Conservation (phyloP, 257 asterid genomes). For the Linderniella brevidens region DNA sequence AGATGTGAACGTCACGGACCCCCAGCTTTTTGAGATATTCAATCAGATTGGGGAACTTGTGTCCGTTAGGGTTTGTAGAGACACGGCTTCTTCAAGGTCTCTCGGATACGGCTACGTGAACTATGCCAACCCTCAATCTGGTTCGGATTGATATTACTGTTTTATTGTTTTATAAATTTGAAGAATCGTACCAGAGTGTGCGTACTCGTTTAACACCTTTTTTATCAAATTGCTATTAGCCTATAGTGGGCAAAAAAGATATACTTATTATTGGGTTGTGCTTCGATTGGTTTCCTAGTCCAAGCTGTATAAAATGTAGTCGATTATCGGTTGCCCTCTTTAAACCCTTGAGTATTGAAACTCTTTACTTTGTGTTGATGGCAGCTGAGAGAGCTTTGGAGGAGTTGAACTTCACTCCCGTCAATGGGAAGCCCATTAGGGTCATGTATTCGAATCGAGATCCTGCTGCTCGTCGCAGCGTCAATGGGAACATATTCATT, state of each 20-base stretch:
- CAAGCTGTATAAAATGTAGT: background rate
- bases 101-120: conserved; percentile 56
- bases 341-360: background rate
- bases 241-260: no score
- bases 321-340: background rate
- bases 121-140: conserved; percentile 31
- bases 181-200: background rate
- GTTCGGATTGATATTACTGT: conserved; percentile 12
- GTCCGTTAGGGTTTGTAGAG: conserved; percentile 51
- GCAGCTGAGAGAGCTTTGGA: conserved; percentile 12
- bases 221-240: no score
- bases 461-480: conserved; percentile 14
- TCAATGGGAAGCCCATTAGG: conserved; percentile 12
- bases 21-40: conserved; percentile 44
- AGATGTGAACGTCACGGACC: conserved; percentile 28
- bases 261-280: no score
- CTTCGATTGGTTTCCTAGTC: background rate
- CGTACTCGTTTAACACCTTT: background rate
- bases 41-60: conserved; percentile 42
- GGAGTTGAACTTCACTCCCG: conserved; percentile 16
- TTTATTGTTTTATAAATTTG: background rate
- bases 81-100: conserved; percentile 22
- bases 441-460: conserved; percentile 17
- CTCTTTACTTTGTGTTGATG: background rate
- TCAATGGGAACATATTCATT: conserved; percentile 12